Conservation (phyloP, 2,329 filamentous ascomycete species). For the Pseudonectria foliicola region DNA sequence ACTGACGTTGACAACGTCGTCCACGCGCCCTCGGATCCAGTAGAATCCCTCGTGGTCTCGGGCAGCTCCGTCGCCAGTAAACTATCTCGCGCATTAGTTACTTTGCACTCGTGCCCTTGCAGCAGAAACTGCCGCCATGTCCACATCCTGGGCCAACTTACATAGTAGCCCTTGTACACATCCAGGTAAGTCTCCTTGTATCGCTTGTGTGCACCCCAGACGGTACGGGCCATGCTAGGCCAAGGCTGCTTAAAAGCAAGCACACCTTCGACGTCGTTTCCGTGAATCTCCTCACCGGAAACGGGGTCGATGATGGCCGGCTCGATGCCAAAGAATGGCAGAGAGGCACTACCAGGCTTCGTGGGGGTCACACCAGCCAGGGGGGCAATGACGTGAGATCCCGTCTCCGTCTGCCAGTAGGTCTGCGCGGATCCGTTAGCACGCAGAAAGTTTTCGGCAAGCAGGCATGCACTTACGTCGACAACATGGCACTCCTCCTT, state of each 20-base stretch:
- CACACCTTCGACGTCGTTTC: constrained; percentile 96
- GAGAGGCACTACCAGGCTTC: constrained; percentile 90
- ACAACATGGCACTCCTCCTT: constrained; percentile 90
- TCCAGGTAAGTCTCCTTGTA: constrained; percentile 99
- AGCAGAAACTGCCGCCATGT: background rate
- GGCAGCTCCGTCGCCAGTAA: constrained; percentile 88
- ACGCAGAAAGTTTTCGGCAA: background rate
- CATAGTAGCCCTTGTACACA: constrained; percentile 97
- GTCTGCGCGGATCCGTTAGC: constrained; percentile 51
- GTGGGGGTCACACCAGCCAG: constrained; percentile 90
- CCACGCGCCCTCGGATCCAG: constrained; percentile 98
- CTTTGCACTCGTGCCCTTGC: background rate
- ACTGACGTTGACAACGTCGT: constrained; percentile 97
- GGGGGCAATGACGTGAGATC: constrained; percentile 91
- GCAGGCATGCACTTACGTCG: constrained; percentile 62
- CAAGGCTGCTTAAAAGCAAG: constrained; percentile 95
- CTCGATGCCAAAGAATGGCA: constrained; percentile 98
- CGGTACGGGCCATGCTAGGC: constrained; percentile 97
- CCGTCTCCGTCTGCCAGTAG: constrained; percentile 99
- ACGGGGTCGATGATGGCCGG: constrained; percentile 96
- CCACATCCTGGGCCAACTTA: constrained; percentile 40
- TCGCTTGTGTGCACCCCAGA: constrained; percentile 95
- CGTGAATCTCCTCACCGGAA: constrained; percentile 84
- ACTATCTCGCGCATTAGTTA: constrained; percentile 39
- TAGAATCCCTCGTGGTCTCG: constrained; percentile 98